Evolutionary conservation across 192 early-diverging fungal species (phyloP).

Genomic region (Coemansia sp.): DNA sequence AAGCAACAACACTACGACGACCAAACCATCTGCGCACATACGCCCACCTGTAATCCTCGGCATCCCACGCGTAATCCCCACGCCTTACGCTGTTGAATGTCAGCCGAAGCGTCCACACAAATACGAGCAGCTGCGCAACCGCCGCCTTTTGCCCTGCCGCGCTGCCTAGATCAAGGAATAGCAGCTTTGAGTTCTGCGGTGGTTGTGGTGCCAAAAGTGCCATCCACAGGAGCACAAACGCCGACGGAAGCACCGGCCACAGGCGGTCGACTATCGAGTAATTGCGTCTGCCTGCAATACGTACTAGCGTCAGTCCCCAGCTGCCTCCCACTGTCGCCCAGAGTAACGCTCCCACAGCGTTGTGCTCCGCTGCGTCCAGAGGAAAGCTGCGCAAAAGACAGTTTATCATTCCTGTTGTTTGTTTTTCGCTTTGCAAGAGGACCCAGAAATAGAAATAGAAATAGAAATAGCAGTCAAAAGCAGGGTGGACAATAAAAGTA

Average conservation of each 20-base stretch:
- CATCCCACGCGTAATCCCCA: conserved; percentile 67
- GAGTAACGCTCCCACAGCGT: conserved; percentile 15
- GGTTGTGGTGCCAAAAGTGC: not conserved
- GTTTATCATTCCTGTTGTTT: not conserved
- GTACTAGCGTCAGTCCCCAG: conserved; percentile 30
- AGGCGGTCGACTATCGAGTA: conserved; percentile 68
- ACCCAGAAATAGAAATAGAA: not conserved
- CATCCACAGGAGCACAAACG: conserved; percentile 60
- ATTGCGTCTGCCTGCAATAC: conserved; percentile 24
- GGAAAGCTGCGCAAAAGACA: conserved; percentile 9
- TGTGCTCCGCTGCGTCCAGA: not conserved
- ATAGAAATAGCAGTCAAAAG: not conserved
- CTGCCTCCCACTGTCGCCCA: conserved; percentile 17
- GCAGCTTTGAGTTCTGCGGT: too few relatives aligned
- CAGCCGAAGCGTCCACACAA: conserved; percentile 71
- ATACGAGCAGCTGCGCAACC: conserved; percentile 52
- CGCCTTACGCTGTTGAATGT: conserved; percentile 79
- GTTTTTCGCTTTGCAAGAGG: too few relatives aligned
- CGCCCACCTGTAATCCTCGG: conserved; percentile 80
- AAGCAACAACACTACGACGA: conserved; percentile 24
- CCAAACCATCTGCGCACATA: conserved; percentile 31
- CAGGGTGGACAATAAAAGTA: not conserved
- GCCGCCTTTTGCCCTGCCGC: conserved; percentile 45
- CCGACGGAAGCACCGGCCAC: conserved; percentile 73
- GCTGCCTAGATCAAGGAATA: too few relatives aligned